Conservation (phyloP, 2,329 filamentous ascomycete species). For the Paramyrothecium roridum region DNA sequence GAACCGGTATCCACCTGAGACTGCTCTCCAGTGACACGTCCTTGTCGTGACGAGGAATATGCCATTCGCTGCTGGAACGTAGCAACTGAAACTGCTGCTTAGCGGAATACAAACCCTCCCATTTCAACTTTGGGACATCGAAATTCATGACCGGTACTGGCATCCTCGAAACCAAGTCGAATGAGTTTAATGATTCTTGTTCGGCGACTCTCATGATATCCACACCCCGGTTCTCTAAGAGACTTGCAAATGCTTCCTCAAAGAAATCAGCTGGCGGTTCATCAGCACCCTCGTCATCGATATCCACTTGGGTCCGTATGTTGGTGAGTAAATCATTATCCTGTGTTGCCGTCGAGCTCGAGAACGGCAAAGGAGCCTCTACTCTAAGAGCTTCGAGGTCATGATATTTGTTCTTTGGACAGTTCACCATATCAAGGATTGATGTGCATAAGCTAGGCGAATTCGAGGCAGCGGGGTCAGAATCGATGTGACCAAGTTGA, state of each 20-base stretch:
- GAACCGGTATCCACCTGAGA: slow-evolving; percentile 16
- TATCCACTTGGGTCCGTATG: background rate
- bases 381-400: background rate
- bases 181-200: slow-evolving; percentile 23
- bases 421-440: slow-evolving; percentile 1
- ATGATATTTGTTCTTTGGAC: background rate
- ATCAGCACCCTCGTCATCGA: background rate
- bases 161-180: slow-evolving; percentile 20
- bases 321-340: background rate
- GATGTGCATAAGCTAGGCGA: slow-evolving; percentile 11
- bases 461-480: slow-evolving; percentile 8
- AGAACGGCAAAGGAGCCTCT: background rate
- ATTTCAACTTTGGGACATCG: slow-evolving; percentile 15
- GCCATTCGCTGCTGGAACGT: too few species aligned
- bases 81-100: slow-evolving; percentile 23
- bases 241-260: slow-evolving; percentile 16
- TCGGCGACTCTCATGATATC: slow-evolving; percentile 11
- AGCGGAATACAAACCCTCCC: slow-evolving; percentile 14
- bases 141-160: slow-evolving; percentile 24
- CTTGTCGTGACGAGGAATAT: background rate
- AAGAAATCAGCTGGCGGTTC: slow-evolving; percentile 14
- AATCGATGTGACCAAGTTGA: slow-evolving; percentile 12
- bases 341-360: background rate
- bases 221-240: slow-evolving; percentile 13
- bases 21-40: slow-evolving; percentile 9